Evolutionary conservation across 345 rosid species (phyloP).

Genomic region (Punica granatum): DNA sequence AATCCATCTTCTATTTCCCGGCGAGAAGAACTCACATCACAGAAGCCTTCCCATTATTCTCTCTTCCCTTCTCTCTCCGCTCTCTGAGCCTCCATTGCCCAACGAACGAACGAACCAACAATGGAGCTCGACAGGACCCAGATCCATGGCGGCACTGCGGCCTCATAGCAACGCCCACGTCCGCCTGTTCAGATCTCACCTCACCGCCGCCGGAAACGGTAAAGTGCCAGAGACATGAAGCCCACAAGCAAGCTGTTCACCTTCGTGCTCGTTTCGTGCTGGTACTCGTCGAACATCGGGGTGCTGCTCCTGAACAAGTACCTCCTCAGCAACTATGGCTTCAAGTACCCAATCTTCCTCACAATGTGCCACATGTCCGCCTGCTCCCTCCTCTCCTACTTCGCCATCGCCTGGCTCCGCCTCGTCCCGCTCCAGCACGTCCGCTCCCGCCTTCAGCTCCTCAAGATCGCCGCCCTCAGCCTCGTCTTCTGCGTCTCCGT

Average conservation of each 20-base stretch:
- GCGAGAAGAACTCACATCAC: not conserved
- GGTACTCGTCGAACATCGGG: constrained; percentile 98
- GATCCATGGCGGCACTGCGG: not conserved
- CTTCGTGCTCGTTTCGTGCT: constrained; percentile 67
- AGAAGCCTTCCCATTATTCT: not conserved
- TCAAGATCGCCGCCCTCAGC: constrained; percentile 86
- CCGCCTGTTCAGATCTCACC: not conserved
- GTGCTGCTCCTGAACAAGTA: constrained; percentile 89
- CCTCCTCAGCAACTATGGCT: constrained; percentile 84
- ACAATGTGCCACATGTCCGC: constrained; percentile 99
- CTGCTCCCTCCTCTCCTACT: constrained; percentile 79
- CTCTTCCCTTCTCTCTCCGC: not conserved
- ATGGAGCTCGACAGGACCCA: not conserved
- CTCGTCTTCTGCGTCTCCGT: constrained; percentile 94
- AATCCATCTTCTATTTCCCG: not conserved
- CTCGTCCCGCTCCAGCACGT: constrained; percentile 97
- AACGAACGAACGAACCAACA: not conserved
- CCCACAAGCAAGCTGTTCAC: constrained; percentile 42
- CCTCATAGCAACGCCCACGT: not conserved
- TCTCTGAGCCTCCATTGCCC: not conserved
- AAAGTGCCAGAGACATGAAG: constrained; percentile 2
- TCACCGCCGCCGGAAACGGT: not conserved
- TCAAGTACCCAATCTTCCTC: constrained; percentile 96
- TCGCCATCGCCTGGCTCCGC: constrained; percentile 92
- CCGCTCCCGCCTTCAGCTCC: constrained; percentile 74